Evolutionary conservation across 768 basidiomycete genomes (phyloP).

Genomic region (Termitomyces sp.): DNA sequence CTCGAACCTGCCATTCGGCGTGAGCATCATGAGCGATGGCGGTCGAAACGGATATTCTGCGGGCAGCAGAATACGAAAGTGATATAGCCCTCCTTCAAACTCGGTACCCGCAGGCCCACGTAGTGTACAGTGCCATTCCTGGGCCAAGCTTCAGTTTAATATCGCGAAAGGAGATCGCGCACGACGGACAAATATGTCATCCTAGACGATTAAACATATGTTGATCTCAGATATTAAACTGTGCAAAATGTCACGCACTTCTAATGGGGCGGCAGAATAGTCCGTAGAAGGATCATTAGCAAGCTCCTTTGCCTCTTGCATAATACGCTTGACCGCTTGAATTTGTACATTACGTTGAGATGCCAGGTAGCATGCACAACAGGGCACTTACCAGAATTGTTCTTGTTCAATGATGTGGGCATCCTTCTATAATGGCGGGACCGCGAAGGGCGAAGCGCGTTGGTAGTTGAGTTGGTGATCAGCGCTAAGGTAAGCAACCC

Average conservation of each 20-base stretch:
- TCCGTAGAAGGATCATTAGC: slow-evolving; percentile 80
- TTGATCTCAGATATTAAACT: slow-evolving; percentile 2
- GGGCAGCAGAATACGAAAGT: slow-evolving; percentile 85
- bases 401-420: slow-evolving; percentile 65
- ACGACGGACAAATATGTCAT: slow-evolving; percentile 79
- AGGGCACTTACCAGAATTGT: slow-evolving; percentile 66
- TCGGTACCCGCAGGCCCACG: slow-evolving; percentile 85
- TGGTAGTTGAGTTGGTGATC: slow-evolving; percentile 21
- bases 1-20: slow-evolving; percentile 96
- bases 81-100: slow-evolving; percentile 94
- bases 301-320: slow-evolving; percentile 92
- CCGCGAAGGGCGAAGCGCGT: slow-evolving; percentile 33
- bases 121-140: slow-evolving; percentile 98
- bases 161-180: background rate
- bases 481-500: background rate
- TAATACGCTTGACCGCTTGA: slow-evolving; percentile 89
- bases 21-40: slow-evolving; percentile 92
- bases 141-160: slow-evolving; percentile 13
- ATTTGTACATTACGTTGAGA: background rate
- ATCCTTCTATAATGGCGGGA: slow-evolving; percentile 16
- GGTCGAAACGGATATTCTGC: slow-evolving; percentile 96
- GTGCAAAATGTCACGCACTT: slow-evolving; percentile 34
- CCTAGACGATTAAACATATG: slow-evolving; percentile 32
- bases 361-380: background rate
- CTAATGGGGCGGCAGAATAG: slow-evolving; percentile 80